Evolutionary conservation across 2,329 filamentous ascomycete genomes (phyloP).

Genomic region (Diplodia scrobiculata): DNA sequence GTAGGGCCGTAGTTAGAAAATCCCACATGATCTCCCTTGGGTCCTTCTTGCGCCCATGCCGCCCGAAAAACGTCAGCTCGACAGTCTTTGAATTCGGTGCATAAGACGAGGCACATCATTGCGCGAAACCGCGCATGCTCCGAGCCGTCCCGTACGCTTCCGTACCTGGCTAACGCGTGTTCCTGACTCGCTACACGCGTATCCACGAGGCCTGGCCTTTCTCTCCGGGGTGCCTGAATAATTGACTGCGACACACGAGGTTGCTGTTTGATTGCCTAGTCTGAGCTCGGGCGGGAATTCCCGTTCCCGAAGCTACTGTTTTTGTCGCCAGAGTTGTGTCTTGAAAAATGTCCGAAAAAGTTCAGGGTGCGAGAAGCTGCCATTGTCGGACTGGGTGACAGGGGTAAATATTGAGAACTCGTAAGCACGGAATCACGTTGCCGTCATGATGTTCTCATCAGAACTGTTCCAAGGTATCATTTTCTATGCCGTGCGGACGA

Average conservation of each 20-base stretch:
- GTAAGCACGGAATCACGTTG: background rate
- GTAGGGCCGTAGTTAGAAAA: background rate
- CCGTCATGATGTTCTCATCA: background rate
- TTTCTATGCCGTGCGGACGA: slow-evolving; percentile 5
- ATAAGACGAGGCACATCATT: slow-evolving; percentile 8
- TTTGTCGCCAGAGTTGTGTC: background rate
- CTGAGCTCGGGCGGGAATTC: background rate
- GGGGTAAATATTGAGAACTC: slow-evolving; percentile 6
- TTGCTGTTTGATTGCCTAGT: background rate
- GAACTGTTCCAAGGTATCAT: background rate
- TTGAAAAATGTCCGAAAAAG: background rate
- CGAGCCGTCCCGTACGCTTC: slow-evolving; percentile 18
- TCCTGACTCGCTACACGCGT: background rate
- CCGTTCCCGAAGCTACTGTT: background rate
- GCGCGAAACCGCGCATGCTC: slow-evolving; percentile 22
- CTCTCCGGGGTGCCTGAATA: background rate
- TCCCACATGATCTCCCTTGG: background rate
- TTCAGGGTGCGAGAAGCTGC: background rate
- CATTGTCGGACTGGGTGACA: background rate
- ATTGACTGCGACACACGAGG: background rate
- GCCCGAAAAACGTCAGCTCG: background rate
- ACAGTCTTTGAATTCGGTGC: slow-evolving; percentile 14
- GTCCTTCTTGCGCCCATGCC: background rate
- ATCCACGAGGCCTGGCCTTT: slow-evolving; percentile 10
- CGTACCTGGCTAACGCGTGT: background rate